phyloP scores from a whole-genome alignment of 768 basidiomycete genomes.

The Imleria badia region DNA sequence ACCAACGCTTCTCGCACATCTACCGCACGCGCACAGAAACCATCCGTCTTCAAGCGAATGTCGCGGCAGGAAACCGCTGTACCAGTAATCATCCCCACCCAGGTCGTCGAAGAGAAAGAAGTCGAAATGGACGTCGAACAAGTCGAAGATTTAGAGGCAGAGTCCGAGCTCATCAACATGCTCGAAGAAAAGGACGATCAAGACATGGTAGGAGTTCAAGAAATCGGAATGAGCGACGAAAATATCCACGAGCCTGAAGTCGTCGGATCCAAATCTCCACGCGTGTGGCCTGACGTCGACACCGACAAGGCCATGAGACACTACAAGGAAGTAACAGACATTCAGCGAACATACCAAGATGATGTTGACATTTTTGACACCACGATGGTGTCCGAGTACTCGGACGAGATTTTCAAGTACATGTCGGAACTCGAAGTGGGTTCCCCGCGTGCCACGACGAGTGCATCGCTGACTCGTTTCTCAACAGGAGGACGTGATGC shows the following conservation, averaged over 20 bases:
- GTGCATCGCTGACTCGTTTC: slow-evolving; percentile 18
- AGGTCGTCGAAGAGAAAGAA: slow-evolving; percentile 46
- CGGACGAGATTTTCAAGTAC: slow-evolving; percentile 97
- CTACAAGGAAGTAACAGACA: slow-evolving; percentile 58
- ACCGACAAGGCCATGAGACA: slow-evolving; percentile 60
- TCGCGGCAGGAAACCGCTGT: slow-evolving; percentile 42
- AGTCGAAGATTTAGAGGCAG: slow-evolving; percentile 31
- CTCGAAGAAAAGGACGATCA: slow-evolving; percentile 59
- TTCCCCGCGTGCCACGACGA: background rate
- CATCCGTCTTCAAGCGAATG: slow-evolving; percentile 41
- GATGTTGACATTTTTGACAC: slow-evolving; percentile 72
- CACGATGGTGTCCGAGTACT: slow-evolving; percentile 97
- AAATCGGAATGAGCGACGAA: slow-evolving; percentile 45
- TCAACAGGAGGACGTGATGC: slow-evolving; percentile 79
- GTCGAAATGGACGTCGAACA: slow-evolving; percentile 66
- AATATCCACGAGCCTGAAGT: slow-evolving; percentile 39
- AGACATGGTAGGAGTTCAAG: slow-evolving; percentile 55
- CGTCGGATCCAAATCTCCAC: slow-evolving; percentile 42
- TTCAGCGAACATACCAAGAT: slow-evolving; percentile 64
- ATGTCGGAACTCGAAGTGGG: slow-evolving; percentile 92
- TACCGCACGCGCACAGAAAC: slow-evolving; percentile 25
- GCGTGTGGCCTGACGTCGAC: slow-evolving; percentile 73
- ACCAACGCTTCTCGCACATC: slow-evolving; percentile 40
- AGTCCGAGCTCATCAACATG: slow-evolving; percentile 40
- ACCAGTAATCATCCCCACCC: slow-evolving; percentile 41